phyloP scores from a whole-genome alignment of 208 protist genomes.

The Wallacemonas sp. region DNA sequence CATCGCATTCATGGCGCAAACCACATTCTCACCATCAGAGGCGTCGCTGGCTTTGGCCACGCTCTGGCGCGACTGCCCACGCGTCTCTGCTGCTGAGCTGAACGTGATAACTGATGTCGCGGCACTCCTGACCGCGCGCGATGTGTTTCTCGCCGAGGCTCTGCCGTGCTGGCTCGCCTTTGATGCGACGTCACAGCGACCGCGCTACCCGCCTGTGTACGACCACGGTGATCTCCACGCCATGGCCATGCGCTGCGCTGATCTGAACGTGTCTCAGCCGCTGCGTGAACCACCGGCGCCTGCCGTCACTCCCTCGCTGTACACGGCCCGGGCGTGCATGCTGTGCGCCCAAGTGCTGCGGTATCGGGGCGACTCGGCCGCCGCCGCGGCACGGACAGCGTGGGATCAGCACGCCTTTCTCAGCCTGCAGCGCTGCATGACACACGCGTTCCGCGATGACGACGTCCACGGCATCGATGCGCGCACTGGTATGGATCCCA shows the following conservation, averaged over 20 bases:
- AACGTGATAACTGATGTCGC: constrained; percentile 30
- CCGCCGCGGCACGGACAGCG: not conserved
- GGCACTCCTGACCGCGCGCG: constrained; percentile 24
- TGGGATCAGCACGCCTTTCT: constrained; percentile 3
- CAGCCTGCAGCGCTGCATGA: not conserved
- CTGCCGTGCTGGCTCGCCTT: constrained; percentile 25
- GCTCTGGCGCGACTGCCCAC: constrained; percentile 32
- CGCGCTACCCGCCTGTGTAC: constrained; percentile 16
- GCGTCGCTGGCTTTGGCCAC: constrained; percentile 15
- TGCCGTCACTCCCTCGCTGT: no score
- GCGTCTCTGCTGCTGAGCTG: constrained; percentile 45
- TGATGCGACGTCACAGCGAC: not conserved
- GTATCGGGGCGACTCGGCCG: not conserved
- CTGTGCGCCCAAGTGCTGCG: constrained; percentile 13
- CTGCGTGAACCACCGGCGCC: not conserved
- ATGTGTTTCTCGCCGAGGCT: constrained; percentile 35
- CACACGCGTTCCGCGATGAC: not conserved
- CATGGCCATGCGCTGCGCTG: constrained; percentile 33
- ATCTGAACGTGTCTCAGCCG: constrained; percentile 27
- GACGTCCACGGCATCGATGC: not conserved
- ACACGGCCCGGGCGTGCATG: constrained; percentile 16
- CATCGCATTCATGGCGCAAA: constrained; percentile 26
- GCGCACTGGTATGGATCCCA: not conserved
- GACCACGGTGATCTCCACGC: constrained; percentile 37
- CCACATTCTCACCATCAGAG: no score